These are phyloP conservation scores for Catunica adiposa DNA, from an alignment of 2,329 filamentous ascomycete genomes.

Conservation along the genomic window DNA sequence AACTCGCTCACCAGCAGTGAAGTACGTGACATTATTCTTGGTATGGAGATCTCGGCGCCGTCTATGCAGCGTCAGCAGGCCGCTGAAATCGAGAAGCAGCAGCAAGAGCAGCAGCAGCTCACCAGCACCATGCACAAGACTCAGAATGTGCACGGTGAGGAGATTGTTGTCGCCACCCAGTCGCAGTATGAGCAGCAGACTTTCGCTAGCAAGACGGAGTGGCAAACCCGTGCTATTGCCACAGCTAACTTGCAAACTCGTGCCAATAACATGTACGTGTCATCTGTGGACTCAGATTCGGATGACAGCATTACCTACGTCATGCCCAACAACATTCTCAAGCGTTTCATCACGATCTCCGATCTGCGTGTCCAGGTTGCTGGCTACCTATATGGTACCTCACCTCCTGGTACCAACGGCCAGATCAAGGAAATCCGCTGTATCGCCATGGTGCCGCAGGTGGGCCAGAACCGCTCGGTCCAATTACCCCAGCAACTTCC, in stretches of 20 bases:
- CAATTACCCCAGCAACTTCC: conserved; percentile 81
- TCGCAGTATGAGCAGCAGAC: conserved; percentile 96
- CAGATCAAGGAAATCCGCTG: conserved; percentile 94
- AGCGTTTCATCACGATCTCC: conserved; percentile 93
- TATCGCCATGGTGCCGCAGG: conserved; percentile 95
- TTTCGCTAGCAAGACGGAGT: conserved; percentile 97
- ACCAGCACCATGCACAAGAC: conserved; percentile 97
- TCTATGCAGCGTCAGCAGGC: conserved; percentile 97
- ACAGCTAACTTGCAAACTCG: conserved; percentile 87
- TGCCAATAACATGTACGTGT: conserved; percentile 97
- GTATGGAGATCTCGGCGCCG: conserved; percentile 98
- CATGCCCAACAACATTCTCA: conserved; percentile 97
- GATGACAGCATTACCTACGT: conserved; percentile 80
- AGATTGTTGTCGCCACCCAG: conserved; percentile 95
- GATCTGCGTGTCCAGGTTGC: conserved; percentile 94
- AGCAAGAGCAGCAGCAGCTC: conserved; percentile 89
- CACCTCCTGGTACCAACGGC: conserved; percentile 86
- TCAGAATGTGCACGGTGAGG: conserved; percentile 89
- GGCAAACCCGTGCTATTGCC: conserved; percentile 91
- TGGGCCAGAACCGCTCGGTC: conserved; percentile 81
- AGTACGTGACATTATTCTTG: conserved; percentile 93
- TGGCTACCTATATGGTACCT: conserved; percentile 85
- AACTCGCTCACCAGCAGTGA: conserved; percentile 92
- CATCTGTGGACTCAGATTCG: conserved; percentile 79
- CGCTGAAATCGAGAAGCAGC: conserved; percentile 96